phyloP scores from a whole-genome alignment of 1,284 basidiomycete genomes.

The Pascua sp. region DNA sequence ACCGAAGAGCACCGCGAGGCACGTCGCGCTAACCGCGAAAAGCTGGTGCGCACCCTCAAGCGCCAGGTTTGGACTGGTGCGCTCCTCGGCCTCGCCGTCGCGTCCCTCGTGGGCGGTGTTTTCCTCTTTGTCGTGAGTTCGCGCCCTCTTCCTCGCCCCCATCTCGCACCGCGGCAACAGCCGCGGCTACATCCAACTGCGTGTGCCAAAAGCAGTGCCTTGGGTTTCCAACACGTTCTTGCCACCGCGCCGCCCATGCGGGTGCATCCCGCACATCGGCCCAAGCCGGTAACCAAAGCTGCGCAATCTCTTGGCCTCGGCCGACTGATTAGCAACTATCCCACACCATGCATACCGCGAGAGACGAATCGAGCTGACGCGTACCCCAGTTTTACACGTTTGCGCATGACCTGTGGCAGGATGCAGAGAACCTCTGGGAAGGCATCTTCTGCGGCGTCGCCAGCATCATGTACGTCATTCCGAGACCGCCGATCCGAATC shows the following conservation, averaged over 20 bases:
- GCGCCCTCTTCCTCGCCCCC: background rate
- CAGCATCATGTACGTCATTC: slow-evolving; percentile 30
- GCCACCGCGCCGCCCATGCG: no score
- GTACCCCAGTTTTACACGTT: slow-evolving; percentile 49
- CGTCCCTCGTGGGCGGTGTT: slow-evolving; percentile 60
- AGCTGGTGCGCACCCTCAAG: slow-evolving; percentile 27
- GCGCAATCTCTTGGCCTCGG: no score
- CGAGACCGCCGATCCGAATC: background rate
- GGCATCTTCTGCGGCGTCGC: slow-evolving; percentile 76
- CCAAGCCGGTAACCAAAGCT: no score
- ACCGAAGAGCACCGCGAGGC: background rate
- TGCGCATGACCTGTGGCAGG: slow-evolving; percentile 54
- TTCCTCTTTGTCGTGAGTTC: slow-evolving; percentile 50
- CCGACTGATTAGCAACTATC: no score
- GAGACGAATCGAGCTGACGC: background rate
- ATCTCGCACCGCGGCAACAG: background rate
- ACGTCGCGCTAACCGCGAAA: slow-evolving; percentile 7
- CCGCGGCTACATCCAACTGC: no score
- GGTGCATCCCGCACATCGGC: no score
- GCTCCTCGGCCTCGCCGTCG: slow-evolving; percentile 63
- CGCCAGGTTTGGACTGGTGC: slow-evolving; percentile 72
- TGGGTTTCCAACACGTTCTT: no score
- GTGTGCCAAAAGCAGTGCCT: no score
- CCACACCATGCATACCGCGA: no score
- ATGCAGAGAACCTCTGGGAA: slow-evolving; percentile 62